Evolutionary conservation across 2,329 filamentous ascomycete species (phyloP), one percentile per base, ranked within the genome.

Genomic region (Byssochlamys sp.): DNA sequence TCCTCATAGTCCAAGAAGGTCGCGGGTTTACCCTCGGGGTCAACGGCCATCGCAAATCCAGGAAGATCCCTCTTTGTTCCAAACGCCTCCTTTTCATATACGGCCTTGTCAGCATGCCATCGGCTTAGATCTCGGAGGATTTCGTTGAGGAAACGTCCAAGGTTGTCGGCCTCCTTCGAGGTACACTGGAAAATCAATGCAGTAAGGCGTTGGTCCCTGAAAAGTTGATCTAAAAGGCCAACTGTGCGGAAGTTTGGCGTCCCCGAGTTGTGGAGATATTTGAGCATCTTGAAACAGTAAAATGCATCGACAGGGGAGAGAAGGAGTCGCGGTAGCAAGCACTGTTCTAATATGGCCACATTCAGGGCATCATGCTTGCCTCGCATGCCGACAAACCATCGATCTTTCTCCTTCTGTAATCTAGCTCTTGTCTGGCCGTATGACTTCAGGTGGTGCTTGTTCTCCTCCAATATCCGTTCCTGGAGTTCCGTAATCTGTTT

Each of bases 71-170:
- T 82, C 64, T 82, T 82, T 4, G 74, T 65, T 10, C 88, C 89
- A 64, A 86, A 85, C 0, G 89, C 92, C 67, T 95, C 89, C 67
- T 88, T 90, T 69, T 95, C 89, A 70, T 94, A 99, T 0, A 82
- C 76, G 4, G 78, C 73, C 66, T 87, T 86, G 69, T 90, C 87
- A 26, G 83, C 82, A 72, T 97, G 94, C 94, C 95, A 99, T 55
- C 80, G 78, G 6, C 85, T 82, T 19, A 99, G 79, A 63, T 96
- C 90, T 59, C 86, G 83, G 10, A 99, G 77, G 1, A 94, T 78
- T 60, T 92, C 85, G 67, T 87, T 90, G 56, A 99, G 75, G 72
- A 99, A 97, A 26, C 89, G 88, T 11, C 91, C 94, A n/a, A 99
- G 78, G 63, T 95, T 90, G 70, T 96, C 90, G 0, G 91, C 90